These are phyloP conservation scores for Cornus controversa DNA, from an alignment of 148 eudicot genomes.

Conservation along the genomic window DNA sequence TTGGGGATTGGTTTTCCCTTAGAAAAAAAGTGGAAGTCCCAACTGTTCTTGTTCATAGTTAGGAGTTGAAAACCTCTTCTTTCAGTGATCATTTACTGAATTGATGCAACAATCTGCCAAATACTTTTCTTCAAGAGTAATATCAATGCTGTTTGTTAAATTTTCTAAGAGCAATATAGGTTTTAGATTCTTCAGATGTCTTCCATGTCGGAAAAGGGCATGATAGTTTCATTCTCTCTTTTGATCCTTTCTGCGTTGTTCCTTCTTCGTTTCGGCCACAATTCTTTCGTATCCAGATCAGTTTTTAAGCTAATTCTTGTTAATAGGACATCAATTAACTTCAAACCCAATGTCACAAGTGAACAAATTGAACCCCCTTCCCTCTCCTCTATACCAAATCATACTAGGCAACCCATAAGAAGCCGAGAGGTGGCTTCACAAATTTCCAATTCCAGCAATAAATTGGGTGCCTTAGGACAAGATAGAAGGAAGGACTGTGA, in stretches of 20 bases:
- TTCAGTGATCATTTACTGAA: too few species aligned
- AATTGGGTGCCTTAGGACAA: constrained; percentile 7
- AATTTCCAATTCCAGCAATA: constrained; percentile 6
- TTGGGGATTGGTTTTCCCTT: background rate
- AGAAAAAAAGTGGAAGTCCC: constrained; percentile 1
- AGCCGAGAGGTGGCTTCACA: constrained; percentile 12
- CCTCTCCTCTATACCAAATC: constrained; percentile 10
- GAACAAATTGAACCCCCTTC: constrained; percentile 13
- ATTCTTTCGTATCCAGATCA: constrained; percentile 41
- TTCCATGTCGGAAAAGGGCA: constrained; percentile 56
- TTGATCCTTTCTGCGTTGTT: constrained; percentile 53
- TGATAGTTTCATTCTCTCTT: constrained; percentile 45
- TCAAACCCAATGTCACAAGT: background rate
- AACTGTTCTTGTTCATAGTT: constrained; percentile 4
- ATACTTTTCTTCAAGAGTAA: background rate
- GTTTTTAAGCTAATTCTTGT: constrained; percentile 40
- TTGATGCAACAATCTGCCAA: background rate
- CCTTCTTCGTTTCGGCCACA: constrained; percentile 52
- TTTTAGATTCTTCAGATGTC: constrained; percentile 19
- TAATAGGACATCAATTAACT: constrained; percentile 27
- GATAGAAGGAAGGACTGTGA: constrained; percentile 25
- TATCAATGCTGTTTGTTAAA: background rate
- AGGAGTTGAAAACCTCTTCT: constrained; percentile 4
- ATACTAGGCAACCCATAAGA: constrained; percentile 7
- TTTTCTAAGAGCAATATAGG: background rate